These are phyloP conservation scores for Barnettozyma californica DNA, from an alignment of 805 yeast species.

Conservation along the genomic window DNA sequence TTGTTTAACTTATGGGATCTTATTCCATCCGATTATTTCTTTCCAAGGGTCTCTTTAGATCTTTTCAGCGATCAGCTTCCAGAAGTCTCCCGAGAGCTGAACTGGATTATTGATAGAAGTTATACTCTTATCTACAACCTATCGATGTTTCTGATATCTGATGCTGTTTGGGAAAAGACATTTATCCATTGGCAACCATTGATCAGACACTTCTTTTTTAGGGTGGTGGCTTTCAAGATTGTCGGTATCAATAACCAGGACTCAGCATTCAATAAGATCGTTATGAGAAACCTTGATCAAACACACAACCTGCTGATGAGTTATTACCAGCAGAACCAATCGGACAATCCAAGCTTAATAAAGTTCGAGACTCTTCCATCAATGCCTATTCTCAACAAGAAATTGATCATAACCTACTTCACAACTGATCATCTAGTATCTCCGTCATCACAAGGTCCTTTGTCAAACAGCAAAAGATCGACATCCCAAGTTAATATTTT, in stretches of 20 bases:
- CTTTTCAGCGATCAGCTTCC: not conserved
- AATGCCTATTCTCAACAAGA: slow-evolving; percentile 43
- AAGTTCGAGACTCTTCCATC: slow-evolving; percentile 19
- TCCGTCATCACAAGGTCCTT: not conserved
- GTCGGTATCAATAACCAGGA: slow-evolving; percentile 6
- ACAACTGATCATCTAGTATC: slow-evolving; percentile 13
- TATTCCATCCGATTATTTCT: slow-evolving; percentile 39
- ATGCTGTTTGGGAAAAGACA: slow-evolving; percentile 45
- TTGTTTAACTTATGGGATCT: slow-evolving; percentile 72
- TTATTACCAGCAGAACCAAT: not conserved
- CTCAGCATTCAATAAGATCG: slow-evolving; percentile 1
- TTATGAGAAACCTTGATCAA: slow-evolving; percentile 4
- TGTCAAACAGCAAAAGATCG: slow-evolving; percentile 2
- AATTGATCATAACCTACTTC: slow-evolving; percentile 36
- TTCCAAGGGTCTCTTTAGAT: not conserved
- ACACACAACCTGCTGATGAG: slow-evolving; percentile 4
- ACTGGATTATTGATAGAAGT: slow-evolving; percentile 37
- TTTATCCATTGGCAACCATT: slow-evolving; percentile 80
- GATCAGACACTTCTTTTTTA: slow-evolving; percentile 61
- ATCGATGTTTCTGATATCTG: slow-evolving; percentile 48
- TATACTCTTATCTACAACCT: slow-evolving; percentile 45
- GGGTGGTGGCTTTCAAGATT: slow-evolving; percentile 66
- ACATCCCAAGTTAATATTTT: slow-evolving; percentile 4
- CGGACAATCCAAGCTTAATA: not conserved
- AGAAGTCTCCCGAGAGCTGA: not conserved